These are phyloP conservation scores for Ailanthus altissimus DNA, from an alignment of 345 rosid genomes.

Conservation along the genomic window DNA sequence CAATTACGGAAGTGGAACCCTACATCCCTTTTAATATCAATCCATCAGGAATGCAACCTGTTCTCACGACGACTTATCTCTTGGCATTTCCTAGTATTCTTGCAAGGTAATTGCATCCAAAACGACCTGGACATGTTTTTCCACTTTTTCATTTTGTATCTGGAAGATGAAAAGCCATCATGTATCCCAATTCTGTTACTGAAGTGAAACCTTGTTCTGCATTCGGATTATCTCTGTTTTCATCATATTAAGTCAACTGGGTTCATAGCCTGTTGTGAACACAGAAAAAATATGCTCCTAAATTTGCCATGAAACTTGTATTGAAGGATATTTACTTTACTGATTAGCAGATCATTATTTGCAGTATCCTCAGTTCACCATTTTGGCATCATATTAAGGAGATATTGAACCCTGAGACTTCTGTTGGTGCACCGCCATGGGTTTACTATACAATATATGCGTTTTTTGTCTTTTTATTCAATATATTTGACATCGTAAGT, in stretches of 20 bases:
- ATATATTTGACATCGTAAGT: constrained; percentile 96
- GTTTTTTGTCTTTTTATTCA: constrained; percentile 84
- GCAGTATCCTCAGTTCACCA: constrained; percentile 74
- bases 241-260: constrained; percentile 2
- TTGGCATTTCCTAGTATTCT: constrained; percentile 89
- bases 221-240: background rate
- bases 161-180: background rate
- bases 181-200: background rate
- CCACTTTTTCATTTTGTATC: constrained; percentile 10
- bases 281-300: background rate
- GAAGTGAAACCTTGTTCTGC: background rate
- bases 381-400: constrained; percentile 81
- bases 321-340: constrained; percentile 3
- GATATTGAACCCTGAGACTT: constrained; percentile 81
- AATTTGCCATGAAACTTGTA: background rate
- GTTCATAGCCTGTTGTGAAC: background rate
- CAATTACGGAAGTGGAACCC: constrained; percentile 90
- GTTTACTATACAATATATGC: constrained; percentile 88
- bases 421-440: constrained; percentile 88
- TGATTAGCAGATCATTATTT: constrained; percentile 37
- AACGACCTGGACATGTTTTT: background rate
- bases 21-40: constrained; percentile 93
- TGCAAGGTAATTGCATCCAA: constrained; percentile 58
- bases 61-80: constrained; percentile 86
- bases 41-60: constrained; percentile 98